Base-by-base conservation (phyloP, 164 flowering plant species). In the Macadamia integrifolia region DNA sequence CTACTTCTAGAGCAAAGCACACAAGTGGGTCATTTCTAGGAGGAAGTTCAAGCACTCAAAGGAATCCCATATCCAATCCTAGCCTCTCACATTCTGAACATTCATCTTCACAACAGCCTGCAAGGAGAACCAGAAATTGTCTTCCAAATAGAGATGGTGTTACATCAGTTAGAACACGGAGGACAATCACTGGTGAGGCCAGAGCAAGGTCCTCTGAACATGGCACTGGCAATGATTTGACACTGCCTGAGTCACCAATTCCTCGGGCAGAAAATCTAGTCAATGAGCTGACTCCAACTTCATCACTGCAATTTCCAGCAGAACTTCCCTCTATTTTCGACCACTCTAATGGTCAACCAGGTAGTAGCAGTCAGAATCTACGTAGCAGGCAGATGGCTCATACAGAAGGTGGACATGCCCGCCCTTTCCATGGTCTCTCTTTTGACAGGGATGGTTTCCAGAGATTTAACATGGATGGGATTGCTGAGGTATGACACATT, bases 401-500 rank as follows among this genome's bases (percentile, higher is more conserved):
- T 61, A 46, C 75, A 48, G 93, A 87, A 55, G 79, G 61, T 75
- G 82, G 80, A 40, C 64, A 76, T 13, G 28, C 74, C 3, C 78
- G 66, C n/a, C 71, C 84, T 64, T 69, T 80, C 28, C 70, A 42
- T 58, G 57, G 79, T 30, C 61, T 71, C 64, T 74, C 82, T 32
- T 46, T 66, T 48, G 83, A 79, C 60, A 82, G 71, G 49, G 86
- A 90, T 70, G 76, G 73, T 35, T 74, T 80, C 32, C 78, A 67
- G 23, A 82, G 72, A 30, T 82, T 81, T 74, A 83, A 85, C 76
- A 76, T 87, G 75, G 87, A 84, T 76, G 96, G 93, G 43, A 80
- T 86, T 75, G 92, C 96, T 9, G 95, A 88, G 93, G 97, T 91
- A 83, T 58, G 30, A 58, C 40, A 35, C 32, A 18, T 66, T 18